phyloP scores from a whole-genome alignment of 129 eudicot genomes.

The Centaurea solstitialis region DNA sequence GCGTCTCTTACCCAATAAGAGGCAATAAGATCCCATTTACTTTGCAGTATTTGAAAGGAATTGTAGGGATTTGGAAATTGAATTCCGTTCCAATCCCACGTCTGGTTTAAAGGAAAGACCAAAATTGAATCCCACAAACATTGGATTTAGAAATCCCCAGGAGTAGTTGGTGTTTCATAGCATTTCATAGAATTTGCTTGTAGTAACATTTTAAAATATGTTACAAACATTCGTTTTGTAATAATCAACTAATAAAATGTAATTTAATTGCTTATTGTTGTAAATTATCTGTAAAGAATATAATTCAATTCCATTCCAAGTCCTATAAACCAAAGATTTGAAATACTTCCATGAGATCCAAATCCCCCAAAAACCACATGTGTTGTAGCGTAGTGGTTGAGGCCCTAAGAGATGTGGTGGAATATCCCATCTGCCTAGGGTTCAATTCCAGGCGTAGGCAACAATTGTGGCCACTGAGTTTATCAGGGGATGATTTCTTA shows the following conservation, averaged over 20 bases:
- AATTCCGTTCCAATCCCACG: neutral
- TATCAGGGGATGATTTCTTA: no score
- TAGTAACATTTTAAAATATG: neutral
- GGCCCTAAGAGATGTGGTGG: no score
- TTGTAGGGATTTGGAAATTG: neutral
- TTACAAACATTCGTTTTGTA: neutral
- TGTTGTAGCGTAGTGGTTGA: no score
- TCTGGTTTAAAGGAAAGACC: neutral
- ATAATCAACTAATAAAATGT: neutral
- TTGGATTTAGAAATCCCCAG: neutral
- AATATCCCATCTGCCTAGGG: no score
- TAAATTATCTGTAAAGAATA: neutral
- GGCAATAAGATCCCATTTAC: neutral
- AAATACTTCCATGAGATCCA: neutral
- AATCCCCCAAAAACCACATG: neutral
- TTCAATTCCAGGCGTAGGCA: no score
- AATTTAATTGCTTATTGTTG: neutral
- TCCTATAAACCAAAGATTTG: neutral
- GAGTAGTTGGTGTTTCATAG: neutral
- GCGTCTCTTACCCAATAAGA: neutral
- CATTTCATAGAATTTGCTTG: neutral
- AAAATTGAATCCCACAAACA: neutral
- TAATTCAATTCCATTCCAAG: neutral
- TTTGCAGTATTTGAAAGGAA: neutral
- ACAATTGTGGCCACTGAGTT: no score